These are phyloP conservation scores for Anacardium occidentale DNA, from an alignment of 345 rosid genomes.

Conservation along the genomic window DNA sequence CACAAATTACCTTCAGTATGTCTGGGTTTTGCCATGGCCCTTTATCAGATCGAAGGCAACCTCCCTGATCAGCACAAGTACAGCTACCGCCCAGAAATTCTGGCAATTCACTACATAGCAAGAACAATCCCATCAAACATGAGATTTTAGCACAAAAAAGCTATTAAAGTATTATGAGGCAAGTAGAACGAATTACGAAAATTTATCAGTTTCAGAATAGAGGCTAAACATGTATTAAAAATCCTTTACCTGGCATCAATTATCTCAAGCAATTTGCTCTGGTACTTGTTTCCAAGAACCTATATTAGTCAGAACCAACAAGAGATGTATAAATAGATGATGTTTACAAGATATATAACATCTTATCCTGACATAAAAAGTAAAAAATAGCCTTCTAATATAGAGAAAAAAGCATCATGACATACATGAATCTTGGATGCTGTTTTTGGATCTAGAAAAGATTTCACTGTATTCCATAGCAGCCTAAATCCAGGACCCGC, in stretches of 20 bases:
- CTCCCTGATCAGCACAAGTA: constrained; percentile 82
- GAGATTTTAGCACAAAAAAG: neutral
- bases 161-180: neutral
- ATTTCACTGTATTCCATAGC: constrained; percentile 84
- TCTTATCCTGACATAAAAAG: neutral
- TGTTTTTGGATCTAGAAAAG: constrained; percentile 95
- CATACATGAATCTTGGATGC: constrained; percentile 93
- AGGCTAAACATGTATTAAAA: neutral
- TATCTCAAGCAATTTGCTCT: constrained; percentile 80
- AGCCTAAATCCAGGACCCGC: constrained; percentile 93
- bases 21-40: constrained; percentile 98
- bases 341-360: constrained; percentile 7
- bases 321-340: neutral
- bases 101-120: constrained; percentile 79
- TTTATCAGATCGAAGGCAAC: constrained; percentile 93
- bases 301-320: constrained; percentile 32
- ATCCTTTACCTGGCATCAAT: constrained; percentile 72
- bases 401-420: constrained; percentile 1
- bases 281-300: constrained; percentile 96
- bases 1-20: constrained; percentile 57
- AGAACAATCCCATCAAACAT: constrained; percentile 1
- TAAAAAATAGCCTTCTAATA: neutral
- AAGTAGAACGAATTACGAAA: neutral
- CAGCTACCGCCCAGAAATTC: constrained; percentile 89
- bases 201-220: neutral